Evolutionary conservation across 2,329 filamentous ascomycete genomes (phyloP).

Genomic region (Verticillium klebahnii): DNA sequence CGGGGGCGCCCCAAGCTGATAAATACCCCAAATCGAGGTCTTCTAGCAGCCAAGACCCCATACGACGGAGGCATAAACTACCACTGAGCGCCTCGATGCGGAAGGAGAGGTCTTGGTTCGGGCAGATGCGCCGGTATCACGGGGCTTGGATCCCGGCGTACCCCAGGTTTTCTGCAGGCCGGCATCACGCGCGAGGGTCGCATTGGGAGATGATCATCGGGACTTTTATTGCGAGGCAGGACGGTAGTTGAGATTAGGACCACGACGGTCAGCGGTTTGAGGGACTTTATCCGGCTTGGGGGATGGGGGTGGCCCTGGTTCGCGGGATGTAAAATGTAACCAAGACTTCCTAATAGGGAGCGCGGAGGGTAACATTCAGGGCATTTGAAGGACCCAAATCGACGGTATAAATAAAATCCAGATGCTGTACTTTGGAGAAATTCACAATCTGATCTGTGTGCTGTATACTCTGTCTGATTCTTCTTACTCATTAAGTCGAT

Average conservation of each 20-base stretch:
- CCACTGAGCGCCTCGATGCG: background rate
- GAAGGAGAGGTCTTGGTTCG: background rate
- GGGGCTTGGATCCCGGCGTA: background rate
- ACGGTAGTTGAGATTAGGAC: background rate
- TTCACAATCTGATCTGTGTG: background rate
- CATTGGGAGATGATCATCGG: background rate
- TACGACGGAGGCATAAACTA: background rate
- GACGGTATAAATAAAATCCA: background rate
- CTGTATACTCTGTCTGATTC: background rate
- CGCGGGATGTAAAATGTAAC: background rate
- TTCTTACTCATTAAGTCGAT: background rate
- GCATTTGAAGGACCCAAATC: background rate
- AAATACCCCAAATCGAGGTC: background rate
- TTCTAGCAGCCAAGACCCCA: background rate
- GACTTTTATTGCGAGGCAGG: background rate
- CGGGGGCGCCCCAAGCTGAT: background rate
- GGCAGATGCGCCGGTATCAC: background rate
- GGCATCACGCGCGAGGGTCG: background rate
- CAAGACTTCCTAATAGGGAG: background rate
- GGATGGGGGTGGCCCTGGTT: background rate
- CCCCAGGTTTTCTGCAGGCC: background rate
- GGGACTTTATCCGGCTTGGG: background rate
- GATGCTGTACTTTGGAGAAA: background rate
- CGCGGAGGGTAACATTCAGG: background rate
- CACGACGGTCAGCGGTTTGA: background rate